Evolutionary conservation across 768 basidiomycete species (phyloP), one percentile per base, ranked within the genome.

Genomic region (Paxillus involutus): DNA sequence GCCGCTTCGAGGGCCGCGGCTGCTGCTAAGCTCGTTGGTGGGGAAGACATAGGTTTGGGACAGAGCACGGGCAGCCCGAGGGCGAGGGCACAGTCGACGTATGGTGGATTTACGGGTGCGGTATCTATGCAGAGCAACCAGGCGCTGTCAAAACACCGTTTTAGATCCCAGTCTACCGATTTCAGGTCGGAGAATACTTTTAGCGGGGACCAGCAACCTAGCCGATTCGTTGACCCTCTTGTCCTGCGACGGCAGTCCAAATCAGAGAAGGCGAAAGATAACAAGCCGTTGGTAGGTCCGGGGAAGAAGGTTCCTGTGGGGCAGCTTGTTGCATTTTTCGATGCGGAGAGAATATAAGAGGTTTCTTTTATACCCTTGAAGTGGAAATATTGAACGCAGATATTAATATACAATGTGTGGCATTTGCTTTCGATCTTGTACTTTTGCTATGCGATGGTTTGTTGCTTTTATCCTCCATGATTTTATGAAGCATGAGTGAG

Each of bases 321-420:
- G 10, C 81, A 92, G 63, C 70, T 94, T 41, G 88, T 91, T 13
- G 89, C 89, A n/a, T 93, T 88, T 70, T 94, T 94, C 62, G 88
- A 92, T 33, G 67, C 69, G 21, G 70, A 72, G 46, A 65, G 49
- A 57, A 16, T 36, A 41, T 59, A 43, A 51, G 16, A 21, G 36
- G 21, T 35, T 30, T 52, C 26, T 26, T 26, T 26, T 4, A 26
- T 26, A 26, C 26, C 26, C 26, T 26, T 6, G 26, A 3, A 26
- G 26, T 26, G 26, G 26, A 26, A 21, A 26, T 26, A 5, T 26
- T 26, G 6, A 6, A 26, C 26, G 5, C 30, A 40, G 9, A 13
- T 24, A 53, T 35, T 13, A 35, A 42, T 32, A 41, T 44, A 21
- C 39, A 40, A 40, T 35, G 12, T 14, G 19, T 21, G 26, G 19